Evolutionary conservation across 2,329 filamentous ascomycete genomes (phyloP), one percentile per base, ranked within the genome.

Genomic region (Lizonia empirigonia): DNA sequence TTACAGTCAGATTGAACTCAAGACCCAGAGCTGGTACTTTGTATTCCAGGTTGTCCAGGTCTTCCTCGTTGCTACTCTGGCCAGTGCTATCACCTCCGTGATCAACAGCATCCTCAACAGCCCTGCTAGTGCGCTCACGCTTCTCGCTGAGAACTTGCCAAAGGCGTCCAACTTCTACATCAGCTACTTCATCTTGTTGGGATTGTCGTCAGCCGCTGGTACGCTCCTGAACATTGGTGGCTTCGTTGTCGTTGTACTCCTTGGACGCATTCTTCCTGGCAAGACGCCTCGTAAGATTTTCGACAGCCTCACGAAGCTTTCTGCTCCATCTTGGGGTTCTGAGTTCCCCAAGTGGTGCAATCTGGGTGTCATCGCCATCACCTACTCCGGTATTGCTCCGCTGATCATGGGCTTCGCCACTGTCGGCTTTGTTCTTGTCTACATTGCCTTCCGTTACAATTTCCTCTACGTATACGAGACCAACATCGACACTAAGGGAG

Each of bases 111-210:
- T 95, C 32, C 77, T 86, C 16, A 15, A 85, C 0, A 60, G 90
- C 2, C 91, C 91, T 0, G 69, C 76, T 2, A 74, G 72, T 0
- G 84, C 83, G 9, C 83, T 90, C 0, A 76, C 69, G 0, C 76
- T 95, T 24, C 80, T 96, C 3, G 86, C 91, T 0, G 65, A 78
- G 13, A 89, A 90, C 53, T 78, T 99, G 6, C 94, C 94, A 18
- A 88, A 85, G 55, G 86, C 91, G 0, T 94, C 91, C 60, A 97
- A 96, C 76, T 94, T 97, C 73, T 99, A 97, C 75, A 87, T 97
- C 41, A 90, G 87, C 1, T 99, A 97, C 77, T 95, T 99, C 62
- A 84, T 97, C 36, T 83, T 99, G 5, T 92, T 97, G 73, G 95
- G 93, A 44, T 63, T 69, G 5, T 70, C 68, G 0, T 58, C 63